Evolutionary conservation across 495 filamentous ascomycete genomes (phyloP).

Genomic region (Aspergillus sclerotioniger): DNA sequence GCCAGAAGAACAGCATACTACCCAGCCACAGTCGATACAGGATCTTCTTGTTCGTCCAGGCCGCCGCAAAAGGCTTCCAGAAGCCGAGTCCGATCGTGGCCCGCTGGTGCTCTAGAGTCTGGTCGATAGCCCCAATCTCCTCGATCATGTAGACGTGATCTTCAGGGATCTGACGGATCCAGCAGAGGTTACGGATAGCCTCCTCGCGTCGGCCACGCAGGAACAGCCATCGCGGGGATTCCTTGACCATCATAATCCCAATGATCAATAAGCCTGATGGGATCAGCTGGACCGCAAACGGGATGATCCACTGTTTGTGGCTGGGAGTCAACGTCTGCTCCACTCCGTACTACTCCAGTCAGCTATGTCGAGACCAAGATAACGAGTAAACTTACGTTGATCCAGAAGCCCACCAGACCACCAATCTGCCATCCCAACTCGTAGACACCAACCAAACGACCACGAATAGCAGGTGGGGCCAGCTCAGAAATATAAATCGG

Average conservation of each 20-base stretch:
- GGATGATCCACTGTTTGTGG: slow-evolving; percentile 55
- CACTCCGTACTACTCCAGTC: slow-evolving; percentile 36
- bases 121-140: slow-evolving; percentile 63
- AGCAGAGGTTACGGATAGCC: slow-evolving; percentile 59
- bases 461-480: slow-evolving; percentile 75
- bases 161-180: slow-evolving; percentile 59
- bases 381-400: slow-evolving; percentile 46
- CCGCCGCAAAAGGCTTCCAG: slow-evolving; percentile 65
- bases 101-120: slow-evolving; percentile 58
- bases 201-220: slow-evolving; percentile 47
- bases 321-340: slow-evolving; percentile 28
- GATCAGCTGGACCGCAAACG: slow-evolving; percentile 56
- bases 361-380: background rate
- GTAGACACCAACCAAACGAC: slow-evolving; percentile 73
- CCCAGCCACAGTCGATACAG: slow-evolving; percentile 68
- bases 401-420: slow-evolving; percentile 73
- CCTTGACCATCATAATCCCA: slow-evolving; percentile 48
- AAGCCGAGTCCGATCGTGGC: slow-evolving; percentile 61
- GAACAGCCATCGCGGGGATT: slow-evolving; percentile 62
- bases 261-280: slow-evolving; percentile 51
- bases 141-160: slow-evolving; percentile 67
- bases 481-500: slow-evolving; percentile 82
- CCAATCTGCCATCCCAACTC: slow-evolving; percentile 74
- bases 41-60: slow-evolving; percentile 52
- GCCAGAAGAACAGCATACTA: slow-evolving; percentile 65